These are phyloP conservation scores for Lantana camara DNA, from an alignment of 257 asterid genomes.

Conservation along the genomic window DNA sequence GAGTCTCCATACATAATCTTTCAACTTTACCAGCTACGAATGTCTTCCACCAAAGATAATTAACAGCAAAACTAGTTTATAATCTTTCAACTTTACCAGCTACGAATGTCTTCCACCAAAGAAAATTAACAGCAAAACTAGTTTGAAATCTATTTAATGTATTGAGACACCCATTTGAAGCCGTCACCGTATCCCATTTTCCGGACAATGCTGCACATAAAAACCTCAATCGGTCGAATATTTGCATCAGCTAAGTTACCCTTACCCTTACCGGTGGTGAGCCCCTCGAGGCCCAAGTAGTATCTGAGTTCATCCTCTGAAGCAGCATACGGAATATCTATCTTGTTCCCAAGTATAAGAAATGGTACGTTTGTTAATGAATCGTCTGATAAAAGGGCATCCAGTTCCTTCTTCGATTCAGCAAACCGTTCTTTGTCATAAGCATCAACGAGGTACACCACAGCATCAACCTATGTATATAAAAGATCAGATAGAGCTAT, in stretches of 20 bases:
- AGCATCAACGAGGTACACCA: constrained; percentile 52
- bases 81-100: no score
- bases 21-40: no score
- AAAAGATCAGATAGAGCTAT: neutral
- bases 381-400: constrained; percentile 48
- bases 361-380: constrained; percentile 43
- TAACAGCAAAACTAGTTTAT: no score
- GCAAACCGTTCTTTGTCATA: constrained; percentile 45
- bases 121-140: no score
- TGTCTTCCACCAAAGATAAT: no score
- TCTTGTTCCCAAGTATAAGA: constrained; percentile 55
- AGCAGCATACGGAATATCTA: constrained; percentile 46
- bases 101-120: no score
- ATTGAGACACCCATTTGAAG: constrained; percentile 52
- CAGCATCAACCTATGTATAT: constrained; percentile 44
- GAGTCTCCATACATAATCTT: no score
- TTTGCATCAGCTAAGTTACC: constrained; percentile 25
- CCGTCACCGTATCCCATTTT: constrained; percentile 68
- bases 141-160: constrained; percentile 42
- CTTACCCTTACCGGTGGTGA: constrained; percentile 50
- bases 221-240: constrained; percentile 47
- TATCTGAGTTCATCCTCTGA: constrained; percentile 49
- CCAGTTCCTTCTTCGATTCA: constrained; percentile 53
- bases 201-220: constrained; percentile 61
- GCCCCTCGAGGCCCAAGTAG: constrained; percentile 40